Evolutionary conservation across 768 basidiomycete species (phyloP).

Genomic region (Hericium rajendrae): DNA sequence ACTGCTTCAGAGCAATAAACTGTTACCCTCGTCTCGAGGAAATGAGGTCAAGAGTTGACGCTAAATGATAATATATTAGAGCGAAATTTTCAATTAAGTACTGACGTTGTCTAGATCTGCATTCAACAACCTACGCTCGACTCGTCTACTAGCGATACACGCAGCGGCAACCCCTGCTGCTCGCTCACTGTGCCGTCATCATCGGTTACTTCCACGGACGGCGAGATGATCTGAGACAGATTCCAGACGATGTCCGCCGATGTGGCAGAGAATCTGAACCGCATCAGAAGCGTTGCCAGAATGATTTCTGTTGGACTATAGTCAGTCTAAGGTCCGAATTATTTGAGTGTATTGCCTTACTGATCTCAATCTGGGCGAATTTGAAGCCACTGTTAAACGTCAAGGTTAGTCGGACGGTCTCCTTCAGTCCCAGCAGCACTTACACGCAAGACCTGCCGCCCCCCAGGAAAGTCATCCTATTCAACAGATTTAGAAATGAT

Average conservation of each 20-base stretch:
- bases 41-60: no score
- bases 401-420: neutral
- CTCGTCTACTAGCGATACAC: neutral
- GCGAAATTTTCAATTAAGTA: no score
- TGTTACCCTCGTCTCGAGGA: no score
- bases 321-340: neutral
- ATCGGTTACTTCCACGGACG: neutral
- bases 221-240: neutral
- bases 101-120: no score
- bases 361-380: conserved; percentile 12
- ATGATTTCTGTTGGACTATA: neutral
- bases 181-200: neutral
- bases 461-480: conserved; percentile 12
- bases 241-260: conserved; percentile 1
- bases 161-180: neutral
- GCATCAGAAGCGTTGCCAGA: neutral
- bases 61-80: no score
- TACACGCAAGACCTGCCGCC: conserved; percentile 9
- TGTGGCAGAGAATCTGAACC: neutral
- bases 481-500: no score
- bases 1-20: no score
- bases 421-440: neutral
- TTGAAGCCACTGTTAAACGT: conserved; percentile 7
- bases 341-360: neutral
- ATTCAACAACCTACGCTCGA: no score